Percentiles rank a stretch among this genome's conserved stretches.
Evolutionary conservation across 805 yeast species (phyloP).

Genomic region (Wickerhamomyces ciferrii): DNA sequence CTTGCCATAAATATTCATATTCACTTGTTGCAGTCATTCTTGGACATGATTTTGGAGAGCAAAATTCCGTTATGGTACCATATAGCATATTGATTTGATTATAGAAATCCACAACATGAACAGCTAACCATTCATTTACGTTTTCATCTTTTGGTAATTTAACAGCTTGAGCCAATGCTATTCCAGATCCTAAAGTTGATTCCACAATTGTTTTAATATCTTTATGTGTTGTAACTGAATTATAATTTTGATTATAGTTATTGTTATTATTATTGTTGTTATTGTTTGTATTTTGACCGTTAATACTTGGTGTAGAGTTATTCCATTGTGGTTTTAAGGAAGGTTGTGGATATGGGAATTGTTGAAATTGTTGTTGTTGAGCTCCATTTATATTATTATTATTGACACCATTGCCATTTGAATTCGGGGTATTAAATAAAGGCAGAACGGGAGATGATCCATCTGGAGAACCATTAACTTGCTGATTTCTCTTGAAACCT

Average conservation of each 20-base stretch:
- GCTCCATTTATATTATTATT: not conserved
- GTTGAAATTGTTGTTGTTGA: constrained; percentile 10
- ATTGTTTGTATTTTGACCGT: constrained; percentile 5
- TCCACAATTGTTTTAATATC: constrained; percentile 88
- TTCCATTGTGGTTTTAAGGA: constrained; percentile 5
- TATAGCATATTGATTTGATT: constrained; percentile 95
- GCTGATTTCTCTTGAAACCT: constrained; percentile 34
- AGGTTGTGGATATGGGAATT: constrained; percentile 2
- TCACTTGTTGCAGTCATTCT: constrained; percentile 97
- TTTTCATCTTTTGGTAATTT: constrained; percentile 92
- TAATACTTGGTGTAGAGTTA: constrained; percentile 3
- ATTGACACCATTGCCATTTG: not conserved
- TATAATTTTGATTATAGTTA: constrained; percentile 14
- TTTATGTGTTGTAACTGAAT: constrained; percentile 50
- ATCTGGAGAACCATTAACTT: not conserved
- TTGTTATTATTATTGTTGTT: constrained; percentile 19
- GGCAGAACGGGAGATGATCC: not conserved
- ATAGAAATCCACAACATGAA: constrained; percentile 95
- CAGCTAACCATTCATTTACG: constrained; percentile 91
- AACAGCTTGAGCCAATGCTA: constrained; percentile 88
- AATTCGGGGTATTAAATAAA: not conserved
- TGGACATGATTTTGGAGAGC: constrained; percentile 94
- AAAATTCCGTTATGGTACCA: constrained; percentile 92
- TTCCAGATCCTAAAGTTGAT: constrained; percentile 89
- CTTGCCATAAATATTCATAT: constrained; percentile 97